Percentiles rank a stretch among this genome's conserved stretches.
Evolutionary conservation across 805 yeast genomes (phyloP).

Genomic region (Lipomyces japonicus): DNA sequence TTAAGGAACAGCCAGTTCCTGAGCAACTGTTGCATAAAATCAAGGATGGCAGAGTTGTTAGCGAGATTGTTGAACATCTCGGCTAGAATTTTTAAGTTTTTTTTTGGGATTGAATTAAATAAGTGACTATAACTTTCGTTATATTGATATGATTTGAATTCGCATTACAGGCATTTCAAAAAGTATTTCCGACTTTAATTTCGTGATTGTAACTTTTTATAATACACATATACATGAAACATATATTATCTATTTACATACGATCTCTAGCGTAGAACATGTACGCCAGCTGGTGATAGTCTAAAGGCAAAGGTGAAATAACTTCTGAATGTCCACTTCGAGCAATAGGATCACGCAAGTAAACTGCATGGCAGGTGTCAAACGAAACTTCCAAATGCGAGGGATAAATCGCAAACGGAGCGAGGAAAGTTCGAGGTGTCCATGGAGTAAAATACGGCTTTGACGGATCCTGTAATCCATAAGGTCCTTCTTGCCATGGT

Average conservation of each 20-base stretch:
- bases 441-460: slow-evolving; percentile 95
- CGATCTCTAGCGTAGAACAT: slow-evolving; percentile 86
- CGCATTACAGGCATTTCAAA: too few relatives aligned
- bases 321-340: slow-evolving; percentile 97
- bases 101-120: neutral
- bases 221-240: too few relatives aligned
- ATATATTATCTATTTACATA: slow-evolving; percentile 4
- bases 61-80: slow-evolving; percentile 76
- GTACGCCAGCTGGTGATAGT: slow-evolving; percentile 87
- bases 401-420: slow-evolving; percentile 89
- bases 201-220: too few relatives aligned
- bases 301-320: slow-evolving; percentile 78
- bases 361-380: slow-evolving; percentile 92
- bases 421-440: slow-evolving; percentile 89
- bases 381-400: slow-evolving; percentile 88
- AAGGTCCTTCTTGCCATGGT: slow-evolving; percentile 79
- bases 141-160: too few relatives aligned
- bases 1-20: slow-evolving; percentile 77
- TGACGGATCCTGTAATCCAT: slow-evolving; percentile 71
- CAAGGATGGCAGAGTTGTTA: slow-evolving; percentile 54
- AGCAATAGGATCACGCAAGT: slow-evolving; percentile 93
- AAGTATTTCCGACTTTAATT: too few relatives aligned
- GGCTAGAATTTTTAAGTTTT: slow-evolving; percentile 45
- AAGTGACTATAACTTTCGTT: too few relatives aligned
- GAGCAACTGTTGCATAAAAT: slow-evolving; percentile 84